These are phyloP conservation scores for Globomyces sp. DNA, from an alignment of 371 early-diverging fungal genomes.

Conservation along the genomic window DNA sequence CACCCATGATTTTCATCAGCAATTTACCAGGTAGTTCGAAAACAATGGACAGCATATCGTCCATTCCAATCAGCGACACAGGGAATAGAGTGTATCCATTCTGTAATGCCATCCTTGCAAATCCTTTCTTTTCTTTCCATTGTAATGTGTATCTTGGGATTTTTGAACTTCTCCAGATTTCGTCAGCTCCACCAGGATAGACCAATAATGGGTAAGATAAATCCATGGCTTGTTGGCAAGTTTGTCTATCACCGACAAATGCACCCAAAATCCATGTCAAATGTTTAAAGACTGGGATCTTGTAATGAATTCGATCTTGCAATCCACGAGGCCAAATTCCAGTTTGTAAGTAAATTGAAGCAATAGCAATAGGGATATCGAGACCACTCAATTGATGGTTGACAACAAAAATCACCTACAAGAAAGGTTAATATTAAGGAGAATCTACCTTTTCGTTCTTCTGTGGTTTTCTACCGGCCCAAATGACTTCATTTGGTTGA, in stretches of 20 bases:
- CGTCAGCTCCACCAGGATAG: conserved; percentile 32
- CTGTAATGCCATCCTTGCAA: conserved; percentile 22
- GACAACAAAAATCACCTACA: not conserved
- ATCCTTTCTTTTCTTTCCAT: conserved; percentile 40
- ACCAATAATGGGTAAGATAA: conserved; percentile 18
- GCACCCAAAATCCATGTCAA: conserved; percentile 1
- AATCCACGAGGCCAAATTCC: conserved; percentile 10
- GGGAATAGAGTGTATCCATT: conserved; percentile 34
- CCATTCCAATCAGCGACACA: conserved; percentile 21
- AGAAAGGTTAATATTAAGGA: too few species aligned
- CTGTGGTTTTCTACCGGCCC: conserved; percentile 11
- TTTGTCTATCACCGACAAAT: not conserved
- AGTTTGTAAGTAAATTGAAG: conserved; percentile 2
- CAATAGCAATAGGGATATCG: conserved; percentile 1
- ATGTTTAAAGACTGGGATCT: conserved; percentile 7
- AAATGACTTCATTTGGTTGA: conserved; percentile 4
- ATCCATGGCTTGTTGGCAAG: conserved; percentile 8
- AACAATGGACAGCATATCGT: conserved; percentile 21
- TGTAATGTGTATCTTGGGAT: conserved; percentile 12
- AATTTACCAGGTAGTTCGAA: conserved; percentile 22
- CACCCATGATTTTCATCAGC: not conserved
- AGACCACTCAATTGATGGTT: conserved; percentile 11
- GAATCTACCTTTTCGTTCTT: not conserved
- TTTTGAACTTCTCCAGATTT: conserved; percentile 17
- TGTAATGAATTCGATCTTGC: conserved; percentile 10